Base-by-base conservation (phyloP, 805 yeast genomes). In the Kluyveromyces lactis region DNA sequence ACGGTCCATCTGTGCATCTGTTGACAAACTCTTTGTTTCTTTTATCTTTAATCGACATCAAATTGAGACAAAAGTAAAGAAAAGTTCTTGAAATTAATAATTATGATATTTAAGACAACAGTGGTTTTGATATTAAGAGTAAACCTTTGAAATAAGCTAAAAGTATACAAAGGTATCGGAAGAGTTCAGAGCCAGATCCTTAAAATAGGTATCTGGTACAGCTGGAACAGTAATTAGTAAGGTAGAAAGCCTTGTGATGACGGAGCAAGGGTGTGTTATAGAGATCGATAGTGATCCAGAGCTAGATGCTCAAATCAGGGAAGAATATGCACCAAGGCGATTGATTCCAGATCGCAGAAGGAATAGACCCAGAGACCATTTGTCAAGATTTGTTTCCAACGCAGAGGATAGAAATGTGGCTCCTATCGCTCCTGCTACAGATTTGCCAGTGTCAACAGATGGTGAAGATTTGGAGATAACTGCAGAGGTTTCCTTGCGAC, bases 221-320 rank as follows among this genome's bases (percentile, higher is more conserved):
- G 24, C 9, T 21, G 24, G 24, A 21, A 21, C 24, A 6, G 6
- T 21, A 21, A 21, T 6, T 21, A 6, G 16, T 27, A 27, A 27
- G n/a, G 11, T 11, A 27, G 7, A 11, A 27, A 12, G 7, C 16
- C 16, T 27, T 27, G 26, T 32, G 12, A 35, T 26, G 32, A 17
- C 26, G 9, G 26, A 35, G 15, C 24, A 30, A 26, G 36, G 39
- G 44, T 27, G 48, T 34, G 17, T 51, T 13, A 52, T 55, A 18
- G 44, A 53, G 29, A 52, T 55, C 15, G 60, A 51, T 9, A 55
- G 59, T 40, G 62, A 53, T 39, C 48, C 49, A 2, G 60, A 56
- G 10, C 58, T 51, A 18, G 60, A 54, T 27, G 43, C 38, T 12
- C 45, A 44, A 13, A 45, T 46, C 19, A 26, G 43, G 18, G 42